Percentiles rank a stretch among this genome's conserved stretches.
These are phyloP conservation scores for Cordyceps cateniannulata DNA, from an alignment of 2,329 filamentous ascomycete species.

Conservation along the genomic window DNA sequence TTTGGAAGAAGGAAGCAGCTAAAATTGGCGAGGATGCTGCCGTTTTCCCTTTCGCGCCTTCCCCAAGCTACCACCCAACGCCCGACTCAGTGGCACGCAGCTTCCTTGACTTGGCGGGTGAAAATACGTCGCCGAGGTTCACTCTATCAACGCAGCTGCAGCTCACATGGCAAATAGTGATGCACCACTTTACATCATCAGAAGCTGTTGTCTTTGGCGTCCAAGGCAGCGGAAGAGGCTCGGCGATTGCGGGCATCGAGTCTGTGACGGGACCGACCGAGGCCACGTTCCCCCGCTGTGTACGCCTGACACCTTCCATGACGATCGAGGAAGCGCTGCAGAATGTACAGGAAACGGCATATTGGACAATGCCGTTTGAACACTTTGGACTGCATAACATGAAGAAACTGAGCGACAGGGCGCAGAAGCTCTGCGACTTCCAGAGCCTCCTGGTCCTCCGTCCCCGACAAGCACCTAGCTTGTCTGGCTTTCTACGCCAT, in stretches of 20 bases:
- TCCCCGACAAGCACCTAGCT: no score
- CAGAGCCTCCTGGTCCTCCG: no score
- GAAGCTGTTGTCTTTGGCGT: slow-evolving; percentile 47
- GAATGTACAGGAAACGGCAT: no score
- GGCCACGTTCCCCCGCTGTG: slow-evolving; percentile 44
- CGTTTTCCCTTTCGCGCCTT: slow-evolving; percentile 32
- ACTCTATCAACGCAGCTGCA: slow-evolving; percentile 44
- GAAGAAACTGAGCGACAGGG: no score
- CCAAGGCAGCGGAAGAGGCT: slow-evolving; percentile 44
- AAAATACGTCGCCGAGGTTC: not conserved
- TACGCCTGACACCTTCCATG: no score
- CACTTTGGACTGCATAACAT: no score
- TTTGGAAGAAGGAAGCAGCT: slow-evolving; percentile 23
- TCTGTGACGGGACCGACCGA: slow-evolving; percentile 49
- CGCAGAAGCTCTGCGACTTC: no score
- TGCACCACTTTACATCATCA: slow-evolving; percentile 40
- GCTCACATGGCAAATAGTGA: slow-evolving; percentile 45
- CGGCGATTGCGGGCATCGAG: slow-evolving; percentile 34
- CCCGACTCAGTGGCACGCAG: slow-evolving; percentile 37
- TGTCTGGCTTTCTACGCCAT: no score
- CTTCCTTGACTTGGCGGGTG: slow-evolving; percentile 27
- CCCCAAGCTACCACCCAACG: slow-evolving; percentile 34
- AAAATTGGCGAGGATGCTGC: slow-evolving; percentile 29
- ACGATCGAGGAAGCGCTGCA: no score
- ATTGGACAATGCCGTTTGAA: no score